Evolutionary conservation across 2,329 filamentous ascomycete species (phyloP).

Genomic region (Colletotrichum echinochloae): DNA sequence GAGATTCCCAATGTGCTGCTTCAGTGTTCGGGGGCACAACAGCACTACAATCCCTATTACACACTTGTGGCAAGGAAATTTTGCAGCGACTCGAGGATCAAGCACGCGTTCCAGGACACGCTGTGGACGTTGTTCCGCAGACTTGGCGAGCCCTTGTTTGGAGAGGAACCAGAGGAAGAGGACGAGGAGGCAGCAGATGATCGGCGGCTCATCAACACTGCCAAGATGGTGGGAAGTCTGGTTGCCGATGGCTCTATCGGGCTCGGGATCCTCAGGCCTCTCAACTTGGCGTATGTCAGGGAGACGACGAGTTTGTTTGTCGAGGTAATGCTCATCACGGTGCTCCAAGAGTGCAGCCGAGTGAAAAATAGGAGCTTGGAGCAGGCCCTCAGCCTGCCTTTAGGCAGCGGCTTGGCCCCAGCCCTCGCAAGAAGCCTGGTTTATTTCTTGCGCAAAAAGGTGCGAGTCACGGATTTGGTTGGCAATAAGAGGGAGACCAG

Average conservation of each 20-base stretch:
- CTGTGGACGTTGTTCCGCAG: slow-evolving; percentile 88
- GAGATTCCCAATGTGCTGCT: slow-evolving; percentile 91
- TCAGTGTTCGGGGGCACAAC: slow-evolving; percentile 86
- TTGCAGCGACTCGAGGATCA: slow-evolving; percentile 79
- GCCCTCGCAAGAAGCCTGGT: slow-evolving; percentile 80
- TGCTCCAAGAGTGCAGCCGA: slow-evolving; percentile 72
- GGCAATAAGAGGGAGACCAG: slow-evolving; percentile 61
- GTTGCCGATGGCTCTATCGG: slow-evolving; percentile 59
- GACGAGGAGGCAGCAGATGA: slow-evolving; percentile 61
- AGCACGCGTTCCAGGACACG: slow-evolving; percentile 87
- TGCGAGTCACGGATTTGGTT: slow-evolving; percentile 73
- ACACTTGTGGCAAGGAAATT: slow-evolving; percentile 84
- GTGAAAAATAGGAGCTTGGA: slow-evolving; percentile 51
- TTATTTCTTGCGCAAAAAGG: slow-evolving; percentile 82
- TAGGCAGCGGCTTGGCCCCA: slow-evolving; percentile 55
- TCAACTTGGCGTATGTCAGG: slow-evolving; percentile 84
- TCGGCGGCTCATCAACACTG: slow-evolving; percentile 63
- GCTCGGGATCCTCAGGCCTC: slow-evolving; percentile 69
- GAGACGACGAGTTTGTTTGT: slow-evolving; percentile 81
- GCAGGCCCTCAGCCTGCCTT: slow-evolving; percentile 24
- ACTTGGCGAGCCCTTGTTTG: slow-evolving; percentile 84
- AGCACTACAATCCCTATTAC: slow-evolving; percentile 93
- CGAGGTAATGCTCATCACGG: slow-evolving; percentile 81
- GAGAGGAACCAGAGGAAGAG: slow-evolving; percentile 70
- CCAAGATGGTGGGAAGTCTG: slow-evolving; percentile 66